phyloP scores from a whole-genome alignment of 129 eudicot species.

The Rutidosis leptorrhynchoides region DNA sequence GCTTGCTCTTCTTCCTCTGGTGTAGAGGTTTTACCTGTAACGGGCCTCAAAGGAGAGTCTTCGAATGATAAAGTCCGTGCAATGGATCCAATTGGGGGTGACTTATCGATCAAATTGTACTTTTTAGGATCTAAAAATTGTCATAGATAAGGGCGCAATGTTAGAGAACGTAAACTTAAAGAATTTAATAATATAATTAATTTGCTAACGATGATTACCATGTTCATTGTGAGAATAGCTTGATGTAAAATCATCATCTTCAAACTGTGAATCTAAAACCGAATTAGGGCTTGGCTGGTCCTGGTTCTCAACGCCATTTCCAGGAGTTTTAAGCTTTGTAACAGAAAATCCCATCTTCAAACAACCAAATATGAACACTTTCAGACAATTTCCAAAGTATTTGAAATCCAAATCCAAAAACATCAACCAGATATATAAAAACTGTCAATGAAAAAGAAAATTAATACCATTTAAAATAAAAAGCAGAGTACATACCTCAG shows the following conservation, averaged over 20 bases:
- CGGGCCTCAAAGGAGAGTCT: constrained; percentile 46
- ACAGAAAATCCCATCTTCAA: constrained; percentile 44
- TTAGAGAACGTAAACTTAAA: neutral
- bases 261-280: constrained; percentile 67
- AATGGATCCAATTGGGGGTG: constrained; percentile 90
- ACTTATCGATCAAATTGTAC: constrained; percentile 78
- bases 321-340: constrained; percentile 31
- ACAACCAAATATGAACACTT: constrained; percentile 17
- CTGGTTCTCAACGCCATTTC: constrained; percentile 51
- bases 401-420: constrained; percentile 8
- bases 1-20: constrained; percentile 59
- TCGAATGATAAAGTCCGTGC: constrained; percentile 92
- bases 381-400: neutral
- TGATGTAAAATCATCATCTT: constrained; percentile 52
- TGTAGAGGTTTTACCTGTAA: constrained; percentile 34
- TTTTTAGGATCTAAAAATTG: constrained; percentile 23
- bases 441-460: neutral
- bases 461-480: neutral
- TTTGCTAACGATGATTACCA: constrained; percentile 36
- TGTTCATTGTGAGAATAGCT: constrained; percentile 33
- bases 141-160: neutral
- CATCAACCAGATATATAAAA: neutral
- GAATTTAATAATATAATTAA: neutral
- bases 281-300: constrained; percentile 94
- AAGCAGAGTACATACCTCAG: constrained; percentile 41